Base-by-base conservation (phyloP, 2,329 filamentous ascomycete species). In the Colletotrichum sp. region DNA sequence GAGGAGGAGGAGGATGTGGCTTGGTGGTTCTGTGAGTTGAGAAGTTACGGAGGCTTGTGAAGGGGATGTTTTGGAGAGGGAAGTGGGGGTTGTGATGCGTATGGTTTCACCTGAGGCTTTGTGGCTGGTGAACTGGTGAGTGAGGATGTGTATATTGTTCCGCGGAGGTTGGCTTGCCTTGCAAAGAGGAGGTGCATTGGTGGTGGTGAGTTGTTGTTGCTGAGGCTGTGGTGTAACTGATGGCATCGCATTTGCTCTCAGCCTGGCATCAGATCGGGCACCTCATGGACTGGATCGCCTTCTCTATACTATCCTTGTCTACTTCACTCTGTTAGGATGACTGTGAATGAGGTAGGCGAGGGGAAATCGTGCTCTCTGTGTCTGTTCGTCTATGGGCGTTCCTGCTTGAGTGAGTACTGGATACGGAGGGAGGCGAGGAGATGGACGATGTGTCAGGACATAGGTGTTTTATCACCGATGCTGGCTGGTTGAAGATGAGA, bases 141-240 rank as follows among this genome's bases (percentile, higher is more conserved):
- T 43, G 38, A 43, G 1, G 16, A 3, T 43, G 18, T 10, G 38
- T 43, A 43, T 6, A n/a, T 43, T 1, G 38, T 43, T n/a, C 18
- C 9, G 38, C 38, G 9, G 18, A 38, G 38, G 18, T n/a, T 2
- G 18, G 5, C 1, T 43, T n/a, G 2, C 2, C 0, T 43, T 12
- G 18, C 38, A n/a, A 1, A n/a, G 18, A 1, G 38, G 1, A 7
- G 36, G 36, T 38, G 1, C 0, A 0, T 5, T 0, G 36, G 8
- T 38, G 36, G 1, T 1, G 38, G 38, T 43, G 38, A 43, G 38
- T 43, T n/a, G 38, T 43, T 36, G 34, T 38, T 38, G 36, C 36
- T 38, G 15, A 38, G 8, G 36, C 36, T 38, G 18, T 43, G 9
- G 5, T 43, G 38, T 12, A 12, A 12, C 9, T n/a, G 18, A 43